phyloP scores from a whole-genome alignment of 2,329 filamentous ascomycete species.

The Phoma sp. region DNA sequence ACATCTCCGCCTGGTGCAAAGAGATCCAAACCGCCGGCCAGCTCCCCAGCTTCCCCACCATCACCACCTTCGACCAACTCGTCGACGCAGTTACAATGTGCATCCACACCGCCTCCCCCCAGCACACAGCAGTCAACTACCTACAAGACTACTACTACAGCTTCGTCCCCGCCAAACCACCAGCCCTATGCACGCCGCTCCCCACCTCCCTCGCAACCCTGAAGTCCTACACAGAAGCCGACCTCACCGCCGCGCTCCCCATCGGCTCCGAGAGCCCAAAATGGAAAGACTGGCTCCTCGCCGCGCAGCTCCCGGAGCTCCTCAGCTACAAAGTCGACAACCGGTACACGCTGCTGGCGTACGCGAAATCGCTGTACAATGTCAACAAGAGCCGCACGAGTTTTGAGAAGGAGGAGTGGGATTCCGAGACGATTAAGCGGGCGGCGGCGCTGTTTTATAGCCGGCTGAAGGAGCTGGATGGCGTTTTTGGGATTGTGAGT shows the following conservation, averaged over 20 bases:
- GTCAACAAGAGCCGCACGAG: slow-evolving; percentile 12
- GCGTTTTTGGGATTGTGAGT: slow-evolving; percentile 6
- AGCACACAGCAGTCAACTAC: slow-evolving; percentile 18
- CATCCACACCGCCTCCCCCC: slow-evolving; percentile 14
- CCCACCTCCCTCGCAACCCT: slow-evolving; percentile 9
- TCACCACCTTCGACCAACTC: slow-evolving; percentile 4
- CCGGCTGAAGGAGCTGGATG: slow-evolving; percentile 8
- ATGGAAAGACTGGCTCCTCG: slow-evolving; percentile 19
- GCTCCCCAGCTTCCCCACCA: slow-evolving; percentile 11
- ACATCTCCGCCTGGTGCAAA: slow-evolving; percentile 5
- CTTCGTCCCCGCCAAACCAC: slow-evolving; percentile 14
- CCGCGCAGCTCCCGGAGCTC: slow-evolving; percentile 13
- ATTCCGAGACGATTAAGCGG: slow-evolving; percentile 2
- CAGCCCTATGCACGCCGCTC: slow-evolving; percentile 8
- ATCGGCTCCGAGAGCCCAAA: slow-evolving; percentile 3
- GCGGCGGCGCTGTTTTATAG: slow-evolving; percentile 15
- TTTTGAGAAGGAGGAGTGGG: slow-evolving; percentile 6
- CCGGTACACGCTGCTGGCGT: slow-evolving; percentile 12
- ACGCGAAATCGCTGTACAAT: slow-evolving; percentile 17
- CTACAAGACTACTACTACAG: slow-evolving; percentile 21
- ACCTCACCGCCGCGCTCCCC: slow-evolving; percentile 12
- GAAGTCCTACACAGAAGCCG: slow-evolving; percentile 2
- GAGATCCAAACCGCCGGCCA: slow-evolving; percentile 12
- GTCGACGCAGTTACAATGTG: slow-evolving; percentile 15
- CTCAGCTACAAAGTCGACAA: slow-evolving; percentile 16